Evolutionary conservation across 371 early-diverging fungal species (phyloP), one percentile per base, ranked within the genome.

Genomic region (Mucor velutinosus): DNA sequence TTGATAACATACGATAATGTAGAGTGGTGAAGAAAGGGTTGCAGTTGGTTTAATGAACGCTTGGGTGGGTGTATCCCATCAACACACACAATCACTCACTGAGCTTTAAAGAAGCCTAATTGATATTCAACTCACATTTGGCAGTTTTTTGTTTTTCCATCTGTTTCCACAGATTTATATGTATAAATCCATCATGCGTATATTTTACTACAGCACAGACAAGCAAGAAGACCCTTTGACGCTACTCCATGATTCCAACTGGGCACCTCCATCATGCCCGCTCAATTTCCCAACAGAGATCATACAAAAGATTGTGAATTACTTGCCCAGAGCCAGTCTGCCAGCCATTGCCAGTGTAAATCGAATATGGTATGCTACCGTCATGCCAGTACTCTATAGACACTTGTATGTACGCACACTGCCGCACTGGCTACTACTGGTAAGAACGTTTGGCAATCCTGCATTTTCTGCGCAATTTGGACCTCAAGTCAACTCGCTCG

Each of bases 381-480:
- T 69, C n/a, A 78, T 70, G 70, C 76, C 78, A 14, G 61, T 71
- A 1, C 66, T 82, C 3, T 82, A 80, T 43, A 66, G 60, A 6
- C 73, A 77, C 57, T 12, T 82, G 17, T 70, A 73, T 47, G 70
- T 82, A 47, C 21, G 71, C 32, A 79, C 80, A 1, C 61, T 60
- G 17, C 60, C 71, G 11, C 80, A 79, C 43, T 79, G 79, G 78
- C 30, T 59, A 8, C 33, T 66, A 10, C 35, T 82, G 12, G 55
- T 72, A 6, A 39, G 62, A 4, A 72, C 72, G 3, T 60, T 75
- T 30, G 35, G 23, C 35, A 8, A 62, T 2, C 33, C 55, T 0
- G n/a, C 30, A 0, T 68, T 64, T 37, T 30, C 59, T 6, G 12
- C 37, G 10, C 65, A 43, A 25, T 76, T 64, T 60, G 71, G 60